Conservation (phyloP, 169 alveolate genomes). For the Nephromyces sp. region DNA sequence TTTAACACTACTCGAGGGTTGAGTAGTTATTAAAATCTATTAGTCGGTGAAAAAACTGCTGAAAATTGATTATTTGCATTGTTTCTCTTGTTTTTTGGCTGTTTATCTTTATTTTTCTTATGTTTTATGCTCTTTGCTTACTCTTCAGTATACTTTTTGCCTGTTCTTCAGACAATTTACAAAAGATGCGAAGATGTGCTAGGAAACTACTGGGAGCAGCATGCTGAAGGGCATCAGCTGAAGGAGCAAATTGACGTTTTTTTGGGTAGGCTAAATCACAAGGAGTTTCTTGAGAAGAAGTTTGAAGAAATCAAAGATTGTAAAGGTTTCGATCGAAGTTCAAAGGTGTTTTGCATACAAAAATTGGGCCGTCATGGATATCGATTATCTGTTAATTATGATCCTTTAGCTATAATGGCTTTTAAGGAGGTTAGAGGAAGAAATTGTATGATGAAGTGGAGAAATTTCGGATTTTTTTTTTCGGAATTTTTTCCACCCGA, state of each 20-base stretch:
- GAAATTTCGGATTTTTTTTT: too few species aligned
- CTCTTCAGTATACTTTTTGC: not conserved
- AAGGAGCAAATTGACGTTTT: conserved; percentile 83
- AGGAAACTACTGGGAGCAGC: conserved; percentile 87
- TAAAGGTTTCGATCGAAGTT: conserved; percentile 41
- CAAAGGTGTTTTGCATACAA: conserved; percentile 28
- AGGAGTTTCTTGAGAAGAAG: conserved; percentile 66
- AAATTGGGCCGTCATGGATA: conserved; percentile 14
- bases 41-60: too few species aligned
- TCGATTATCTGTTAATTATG: conserved; percentile 64
- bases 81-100: not conserved
- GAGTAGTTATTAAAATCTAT: too few species aligned
- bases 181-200: conserved; percentile 73
- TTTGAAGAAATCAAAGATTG: conserved; percentile 55
- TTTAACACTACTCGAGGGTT: too few species aligned
- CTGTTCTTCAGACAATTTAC: conserved; percentile 47
- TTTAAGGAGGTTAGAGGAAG: conserved; percentile 39
- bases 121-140: not conserved
- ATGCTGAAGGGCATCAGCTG: conserved; percentile 81
- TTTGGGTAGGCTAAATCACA: conserved; percentile 57
- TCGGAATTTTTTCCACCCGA: too few species aligned
- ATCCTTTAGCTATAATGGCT: conserved; percentile 31
- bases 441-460: not conserved
- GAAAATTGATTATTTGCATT: too few species aligned
- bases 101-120: not conserved